Base-by-base conservation (phyloP, 2,329 filamentous ascomycete species). In the Xylariaceae sp. region DNA sequence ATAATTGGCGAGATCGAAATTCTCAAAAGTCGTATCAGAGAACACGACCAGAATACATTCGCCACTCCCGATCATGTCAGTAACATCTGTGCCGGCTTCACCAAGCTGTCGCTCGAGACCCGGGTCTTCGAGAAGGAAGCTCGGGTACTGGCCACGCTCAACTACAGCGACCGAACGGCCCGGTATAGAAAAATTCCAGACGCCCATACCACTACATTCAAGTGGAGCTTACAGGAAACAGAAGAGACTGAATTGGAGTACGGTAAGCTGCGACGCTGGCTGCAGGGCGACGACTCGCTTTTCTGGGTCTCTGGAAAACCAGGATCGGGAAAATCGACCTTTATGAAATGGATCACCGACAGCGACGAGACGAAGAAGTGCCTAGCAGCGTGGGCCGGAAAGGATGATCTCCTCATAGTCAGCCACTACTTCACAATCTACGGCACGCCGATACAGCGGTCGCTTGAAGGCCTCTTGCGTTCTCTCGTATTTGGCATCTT, bases 51-150 rank as follows among this genome's bases (percentile, higher is more conserved):
- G 16, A 34, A 34, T 19, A 46, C 13, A 15, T n/a, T 29, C 29
- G 22, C 16, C 22, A 44, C 41, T 6, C 26, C 41, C 19, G 41
- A 26, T 26, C 8, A 26, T 26, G 8, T 26, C 26, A 26, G 5
- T 26, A 26, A 8, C 4, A 26, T 26, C 15, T 46, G 43, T n/a
- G 29, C 21, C 16, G 29, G 29, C 26, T 46, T 29, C 26, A 40
- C 41, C n/a, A 46, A 32, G 22, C 32, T 51, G 34, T 51, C 49
- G 12, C 49, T 51, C 10, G 42, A 46, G 41, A 40, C 49, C 21
- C 32, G 18, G 22, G 22, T 19, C 22, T 40, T 51, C 21, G 41
- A 46, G 21, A 51, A 51, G 15, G 49, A 51, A 51, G 49, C 32
- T 18, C 30, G 40, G 34, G 21, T 26, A 46, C 43, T 46, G 29